Conservation (phyloP, 192 early-diverging fungal species). For the Coemansia sp. region DNA sequence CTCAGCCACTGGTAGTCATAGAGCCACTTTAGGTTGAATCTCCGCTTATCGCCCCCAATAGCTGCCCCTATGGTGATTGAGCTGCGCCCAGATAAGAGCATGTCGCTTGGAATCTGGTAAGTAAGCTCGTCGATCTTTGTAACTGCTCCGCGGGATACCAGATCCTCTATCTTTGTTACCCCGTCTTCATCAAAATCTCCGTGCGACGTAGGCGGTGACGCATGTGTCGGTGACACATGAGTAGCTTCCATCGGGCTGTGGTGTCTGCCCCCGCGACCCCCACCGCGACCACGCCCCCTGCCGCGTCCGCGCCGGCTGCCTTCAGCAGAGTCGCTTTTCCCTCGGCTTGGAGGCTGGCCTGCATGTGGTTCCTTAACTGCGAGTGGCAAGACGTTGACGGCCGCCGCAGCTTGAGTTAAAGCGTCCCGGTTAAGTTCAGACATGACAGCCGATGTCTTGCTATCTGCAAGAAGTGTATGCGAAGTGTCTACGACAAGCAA, state of each 20-base stretch:
- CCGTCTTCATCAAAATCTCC: slow-evolving; percentile 4
- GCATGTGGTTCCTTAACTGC: background rate
- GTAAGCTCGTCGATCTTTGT: background rate
- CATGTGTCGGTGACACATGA: background rate
- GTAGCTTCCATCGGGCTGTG: background rate
- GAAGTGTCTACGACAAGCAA: slow-evolving; percentile 23
- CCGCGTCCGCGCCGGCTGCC: slow-evolving; percentile 24
- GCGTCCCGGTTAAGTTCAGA: background rate
- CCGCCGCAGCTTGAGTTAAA: background rate
- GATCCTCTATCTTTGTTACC: slow-evolving; percentile 36
- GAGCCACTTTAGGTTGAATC: slow-evolving; percentile 51
- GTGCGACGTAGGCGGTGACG: background rate
- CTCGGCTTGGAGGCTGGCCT: background rate
- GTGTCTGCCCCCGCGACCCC: slow-evolving; percentile 3
- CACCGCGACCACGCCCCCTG: slow-evolving; percentile 14
- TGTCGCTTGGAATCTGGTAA: slow-evolving; percentile 16
- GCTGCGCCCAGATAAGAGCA: slow-evolving; percentile 20
- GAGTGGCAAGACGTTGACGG: slow-evolving; percentile 4
- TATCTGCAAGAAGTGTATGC: slow-evolving; percentile 1
- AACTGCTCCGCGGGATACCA: slow-evolving; percentile 28
- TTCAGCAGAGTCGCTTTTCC: background rate
- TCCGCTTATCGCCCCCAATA: slow-evolving; percentile 41
- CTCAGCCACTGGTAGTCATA: slow-evolving; percentile 51
- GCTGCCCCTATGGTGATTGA: slow-evolving; percentile 50
- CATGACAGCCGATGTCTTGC: background rate